These are phyloP conservation scores for Phytopythium helicoides DNA, from an alignment of 352 stramenopile species.

Conservation along the genomic window DNA sequence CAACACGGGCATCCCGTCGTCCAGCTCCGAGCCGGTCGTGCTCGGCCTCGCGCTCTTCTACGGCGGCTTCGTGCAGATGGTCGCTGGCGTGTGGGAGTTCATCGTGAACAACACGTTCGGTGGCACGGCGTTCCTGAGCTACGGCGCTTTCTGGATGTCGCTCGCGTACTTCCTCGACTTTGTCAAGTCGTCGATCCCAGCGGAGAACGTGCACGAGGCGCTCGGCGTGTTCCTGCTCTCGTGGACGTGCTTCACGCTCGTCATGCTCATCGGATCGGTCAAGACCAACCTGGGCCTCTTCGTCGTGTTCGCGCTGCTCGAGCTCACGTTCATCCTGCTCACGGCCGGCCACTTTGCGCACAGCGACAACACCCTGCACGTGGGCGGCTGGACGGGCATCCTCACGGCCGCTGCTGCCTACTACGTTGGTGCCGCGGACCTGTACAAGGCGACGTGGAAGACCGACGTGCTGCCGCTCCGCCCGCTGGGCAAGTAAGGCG, in stretches of 20 bases:
- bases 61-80: not conserved
- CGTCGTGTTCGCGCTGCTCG: conserved; percentile 1
- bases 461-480: conserved; percentile 1
- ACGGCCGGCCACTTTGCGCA: conserved; percentile 4
- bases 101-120: no score
- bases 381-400: conserved; percentile 2
- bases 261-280: not conserved
- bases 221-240: conserved; percentile 1
- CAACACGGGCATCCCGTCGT: not conserved
- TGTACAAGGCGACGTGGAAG: conserved; percentile 7
- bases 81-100: no score
- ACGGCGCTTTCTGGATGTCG: no score
- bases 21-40: not conserved
- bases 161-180: no score
- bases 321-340: conserved; percentile 4
- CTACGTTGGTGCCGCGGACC: conserved; percentile 3
- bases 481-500: not conserved
- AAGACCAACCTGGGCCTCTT: conserved; percentile 3
- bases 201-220: conserved; percentile 4
- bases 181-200: not conserved
- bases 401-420: not conserved
- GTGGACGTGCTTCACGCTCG: not conserved
- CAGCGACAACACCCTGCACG: not conserved
- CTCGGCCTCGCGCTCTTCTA: not conserved
- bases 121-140: no score